These are phyloP conservation scores for Helichrysum umbraculigerum DNA, from an alignment of 129 eudicot species.

Conservation along the genomic window DNA sequence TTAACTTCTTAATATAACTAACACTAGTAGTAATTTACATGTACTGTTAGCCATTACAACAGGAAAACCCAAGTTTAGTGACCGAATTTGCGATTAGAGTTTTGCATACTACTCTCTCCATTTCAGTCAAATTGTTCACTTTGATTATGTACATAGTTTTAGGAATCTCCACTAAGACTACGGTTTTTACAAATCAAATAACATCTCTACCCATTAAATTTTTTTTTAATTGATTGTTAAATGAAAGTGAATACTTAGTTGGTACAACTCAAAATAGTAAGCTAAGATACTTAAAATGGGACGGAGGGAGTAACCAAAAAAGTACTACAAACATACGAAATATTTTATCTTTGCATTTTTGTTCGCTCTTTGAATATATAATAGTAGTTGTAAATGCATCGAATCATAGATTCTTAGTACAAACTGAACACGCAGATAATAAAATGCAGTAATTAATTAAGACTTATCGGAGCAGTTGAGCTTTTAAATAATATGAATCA, in stretches of 20 bases:
- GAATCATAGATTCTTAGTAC: not conserved
- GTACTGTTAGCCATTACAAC: not conserved
- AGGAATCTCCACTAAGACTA: no score
- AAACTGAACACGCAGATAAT: not conserved
- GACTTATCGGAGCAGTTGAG: slow-evolving; percentile 28
- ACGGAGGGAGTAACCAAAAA: no score
- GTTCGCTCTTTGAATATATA: not conserved
- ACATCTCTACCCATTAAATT: no score
- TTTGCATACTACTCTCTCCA: no score
- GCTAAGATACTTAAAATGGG: no score
- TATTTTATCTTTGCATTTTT: not conserved
- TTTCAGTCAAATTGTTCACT: no score
- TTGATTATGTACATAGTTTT: no score
- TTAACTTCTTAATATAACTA: not conserved
- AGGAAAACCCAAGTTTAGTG: not conserved
- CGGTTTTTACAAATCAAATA: no score
- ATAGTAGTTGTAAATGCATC: slow-evolving; percentile 10
- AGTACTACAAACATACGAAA: not conserved
- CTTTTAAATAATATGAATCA: slow-evolving; percentile 4
- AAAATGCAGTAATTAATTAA: slow-evolving; percentile 1
- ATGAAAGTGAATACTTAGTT: no score
- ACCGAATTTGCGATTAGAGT: not conserved
- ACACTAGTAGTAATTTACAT: not conserved
- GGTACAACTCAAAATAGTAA: no score
- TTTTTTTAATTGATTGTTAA: no score